Evolutionary conservation across 352 stramenopile species (phyloP).

Genomic region (Phytopythium aichiense): DNA sequence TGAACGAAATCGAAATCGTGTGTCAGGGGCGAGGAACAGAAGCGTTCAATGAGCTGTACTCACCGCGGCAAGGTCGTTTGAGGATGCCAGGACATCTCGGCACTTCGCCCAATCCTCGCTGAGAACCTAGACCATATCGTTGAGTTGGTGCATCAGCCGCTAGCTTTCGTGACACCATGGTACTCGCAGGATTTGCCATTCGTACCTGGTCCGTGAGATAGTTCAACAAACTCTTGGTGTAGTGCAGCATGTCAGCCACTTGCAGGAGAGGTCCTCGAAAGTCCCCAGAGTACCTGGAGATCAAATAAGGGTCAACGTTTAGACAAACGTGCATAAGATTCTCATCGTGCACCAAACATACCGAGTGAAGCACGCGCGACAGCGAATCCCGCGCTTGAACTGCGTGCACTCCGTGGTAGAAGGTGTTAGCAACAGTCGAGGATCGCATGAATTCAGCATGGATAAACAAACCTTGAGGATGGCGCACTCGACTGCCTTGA

Average conservation of each 20-base stretch:
- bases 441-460: constrained; percentile 46
- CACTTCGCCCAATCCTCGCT: constrained; percentile 20
- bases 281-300: constrained; percentile 35
- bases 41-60: background rate
- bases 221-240: constrained; percentile 56
- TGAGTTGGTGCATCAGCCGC: background rate
- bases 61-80: constrained; percentile 27
- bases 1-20: background rate
- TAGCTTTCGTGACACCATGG: background rate
- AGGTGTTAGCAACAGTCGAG: constrained; percentile 48
- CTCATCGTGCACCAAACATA: constrained; percentile 15
- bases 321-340: background rate
- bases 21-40: background rate
- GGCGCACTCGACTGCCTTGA: constrained; percentile 53
- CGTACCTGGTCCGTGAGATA: constrained; percentile 69
- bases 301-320: background rate
- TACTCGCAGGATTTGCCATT: background rate
- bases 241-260: constrained; percentile 73
- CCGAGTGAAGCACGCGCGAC: constrained; percentile 41
- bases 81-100: constrained; percentile 13
- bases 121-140: constrained; percentile 17
- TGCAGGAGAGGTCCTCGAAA: constrained; percentile 42
- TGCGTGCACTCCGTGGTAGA: constrained; percentile 21
- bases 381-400: constrained; percentile 59
- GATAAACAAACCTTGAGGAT: constrained; percentile 52